Base-by-base conservation (phyloP, 345 rosid species). In the Luvunga scandens region DNA sequence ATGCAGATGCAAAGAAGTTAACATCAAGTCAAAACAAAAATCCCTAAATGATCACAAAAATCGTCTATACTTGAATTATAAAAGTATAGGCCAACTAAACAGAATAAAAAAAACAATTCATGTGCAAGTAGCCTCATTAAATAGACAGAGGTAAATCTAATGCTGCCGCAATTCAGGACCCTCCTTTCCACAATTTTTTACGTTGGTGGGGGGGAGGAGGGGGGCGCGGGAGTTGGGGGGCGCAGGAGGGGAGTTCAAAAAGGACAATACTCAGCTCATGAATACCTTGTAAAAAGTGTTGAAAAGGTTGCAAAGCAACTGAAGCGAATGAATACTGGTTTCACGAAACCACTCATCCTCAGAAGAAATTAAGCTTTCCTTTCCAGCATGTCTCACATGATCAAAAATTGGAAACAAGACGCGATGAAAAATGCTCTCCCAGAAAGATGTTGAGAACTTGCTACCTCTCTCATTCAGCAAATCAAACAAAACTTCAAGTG, bases 401-500 rank as follows among this genome's bases (percentile, higher is more conserved):
- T 94, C 94, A 85, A 94, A 94, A 78, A 94, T 94, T 59, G 98
- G 98, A 83, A 94, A 94, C 86, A 94, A 77, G 78, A 94, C 94
- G 13, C 97, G 95, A 82, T 89, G 94, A 87, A 94, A 94, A 79
- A 94, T 91, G 84, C 97, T 94, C 83, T 92, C 98, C 98, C 98
- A 94, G 80, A 94, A 94, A 72, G 97, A 86, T 57, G 89, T 71
- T 50, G 98, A 90, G 77, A 94, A 94, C 84, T 90, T 90, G 82
- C 91, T 89, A 45, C 98, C 98, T 86, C 98, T 88, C 87, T 91
- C 98, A 83, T 94, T 92, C 83, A 94, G 85, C 83, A 94, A 86
- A 86, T 94, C 98, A 86, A 94, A 94, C 82, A 94, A 78, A 80
- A 94, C 98, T 85, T 94, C 98, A 60, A 94, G 87, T 70, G 98